Conservation (phyloP, 2,329 filamentous ascomycete species). For the Emericellopsis atlantica region DNA sequence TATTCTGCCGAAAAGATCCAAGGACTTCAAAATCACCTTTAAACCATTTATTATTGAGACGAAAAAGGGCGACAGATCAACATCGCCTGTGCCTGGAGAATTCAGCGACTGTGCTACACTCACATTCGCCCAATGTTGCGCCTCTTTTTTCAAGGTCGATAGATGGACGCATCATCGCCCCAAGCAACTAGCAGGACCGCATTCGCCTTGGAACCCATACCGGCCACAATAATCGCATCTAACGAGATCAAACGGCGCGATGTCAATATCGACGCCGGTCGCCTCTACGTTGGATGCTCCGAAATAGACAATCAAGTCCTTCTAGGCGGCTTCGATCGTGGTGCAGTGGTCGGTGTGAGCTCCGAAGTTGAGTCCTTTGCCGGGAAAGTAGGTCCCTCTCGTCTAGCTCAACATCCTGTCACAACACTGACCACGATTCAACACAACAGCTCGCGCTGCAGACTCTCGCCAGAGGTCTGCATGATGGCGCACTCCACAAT, state of each 20-base stretch:
- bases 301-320: conserved; percentile 37
- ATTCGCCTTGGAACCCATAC: conserved; percentile 25
- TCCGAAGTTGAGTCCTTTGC: conserved; percentile 36
- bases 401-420: too few relatives aligned
- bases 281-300: conserved; percentile 26
- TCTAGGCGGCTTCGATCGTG: conserved; percentile 33
- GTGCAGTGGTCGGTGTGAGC: conserved; percentile 39
- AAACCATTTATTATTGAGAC: too few relatives aligned
- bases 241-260: conserved; percentile 23
- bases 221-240: conserved; percentile 27
- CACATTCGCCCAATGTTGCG: too few relatives aligned
- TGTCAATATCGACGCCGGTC: conserved; percentile 14
- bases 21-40: too few relatives aligned
- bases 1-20: too few relatives aligned
- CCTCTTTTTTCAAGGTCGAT: too few relatives aligned
- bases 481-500: conserved; percentile 10
- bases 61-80: too few relatives aligned
- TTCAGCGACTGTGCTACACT: too few relatives aligned
- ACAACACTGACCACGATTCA: neutral
- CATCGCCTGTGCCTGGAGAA: too few relatives aligned
- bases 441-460: conserved; percentile 28
- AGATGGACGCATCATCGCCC: neutral
- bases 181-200: neutral
- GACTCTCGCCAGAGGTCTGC: conserved; percentile 27
- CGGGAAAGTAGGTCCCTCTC: conserved; percentile 24